Conservation (phyloP, 2,329 filamentous ascomycete genomes). For the Hirsutella rhossiliensis region DNA sequence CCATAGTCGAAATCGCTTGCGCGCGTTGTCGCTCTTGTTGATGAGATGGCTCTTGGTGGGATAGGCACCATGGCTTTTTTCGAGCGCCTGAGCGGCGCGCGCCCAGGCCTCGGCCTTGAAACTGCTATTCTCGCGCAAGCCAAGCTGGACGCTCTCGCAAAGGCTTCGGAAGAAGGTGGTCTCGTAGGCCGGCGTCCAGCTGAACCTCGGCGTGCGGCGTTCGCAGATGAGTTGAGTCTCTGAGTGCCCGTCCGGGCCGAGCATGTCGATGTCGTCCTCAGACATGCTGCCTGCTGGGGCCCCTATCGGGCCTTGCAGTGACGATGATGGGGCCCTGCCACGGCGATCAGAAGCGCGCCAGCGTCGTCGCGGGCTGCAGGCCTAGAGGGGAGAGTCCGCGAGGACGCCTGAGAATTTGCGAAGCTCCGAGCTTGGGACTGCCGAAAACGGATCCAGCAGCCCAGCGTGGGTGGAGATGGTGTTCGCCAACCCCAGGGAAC, state of each 20-base stretch:
- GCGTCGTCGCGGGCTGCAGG: background rate
- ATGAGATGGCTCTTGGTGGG: constrained; percentile 50
- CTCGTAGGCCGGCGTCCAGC: constrained; percentile 47
- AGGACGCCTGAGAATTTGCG: background rate
- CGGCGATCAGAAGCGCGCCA: background rate
- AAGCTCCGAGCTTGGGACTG: background rate
- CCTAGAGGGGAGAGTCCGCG: background rate
- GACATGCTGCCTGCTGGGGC: constrained; percentile 16
- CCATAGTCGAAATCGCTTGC: constrained; percentile 52
- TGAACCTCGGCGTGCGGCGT: constrained; percentile 40
- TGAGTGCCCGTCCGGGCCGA: constrained; percentile 21
- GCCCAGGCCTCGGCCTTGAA: constrained; percentile 52
- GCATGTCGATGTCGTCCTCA: constrained; percentile 24
- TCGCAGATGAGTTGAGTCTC: constrained; percentile 24
- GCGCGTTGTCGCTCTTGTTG: constrained; percentile 52
- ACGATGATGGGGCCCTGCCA: background rate
- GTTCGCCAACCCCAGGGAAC: too few relatives aligned
- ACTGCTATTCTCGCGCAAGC: constrained; percentile 44
- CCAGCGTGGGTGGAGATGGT: background rate
- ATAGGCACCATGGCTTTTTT: constrained; percentile 41
- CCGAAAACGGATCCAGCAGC: background rate
- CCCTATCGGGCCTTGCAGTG: background rate
- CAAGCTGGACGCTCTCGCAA: constrained; percentile 45
- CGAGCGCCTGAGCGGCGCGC: constrained; percentile 39
- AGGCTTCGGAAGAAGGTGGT: constrained; percentile 49